A percentile compares a stretch with the other conserved stretches of the same genome.
These are phyloP conservation scores for Auxenochlorella pyrenoidosa DNA, from an alignment of 139 green algal species.

Conservation along the genomic window DNA sequence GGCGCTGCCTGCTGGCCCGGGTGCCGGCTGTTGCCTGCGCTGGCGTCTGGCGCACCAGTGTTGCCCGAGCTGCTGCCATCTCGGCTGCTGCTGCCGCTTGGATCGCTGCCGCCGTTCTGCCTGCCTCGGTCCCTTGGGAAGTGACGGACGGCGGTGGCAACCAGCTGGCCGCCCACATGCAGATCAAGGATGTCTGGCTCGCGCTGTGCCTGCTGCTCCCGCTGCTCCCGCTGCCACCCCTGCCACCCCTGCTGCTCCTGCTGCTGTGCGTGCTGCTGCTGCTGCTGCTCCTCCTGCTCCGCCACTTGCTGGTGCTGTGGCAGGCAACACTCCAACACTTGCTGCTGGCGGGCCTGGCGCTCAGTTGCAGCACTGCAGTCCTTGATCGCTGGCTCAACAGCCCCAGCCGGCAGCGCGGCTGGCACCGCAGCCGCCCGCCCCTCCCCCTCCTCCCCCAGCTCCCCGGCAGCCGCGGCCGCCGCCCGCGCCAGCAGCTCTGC, in stretches of 20 bases:
- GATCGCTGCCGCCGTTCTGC: background rate
- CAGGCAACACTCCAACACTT: background rate
- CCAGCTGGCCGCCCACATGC: slow-evolving; percentile 14
- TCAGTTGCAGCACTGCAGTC: background rate
- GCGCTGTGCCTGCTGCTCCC: background rate
- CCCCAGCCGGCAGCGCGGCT: background rate
- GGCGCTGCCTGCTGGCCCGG: background rate
- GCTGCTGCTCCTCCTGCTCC: background rate
- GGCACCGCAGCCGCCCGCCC: background rate
- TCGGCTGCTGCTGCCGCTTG: background rate
- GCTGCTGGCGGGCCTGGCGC: background rate
- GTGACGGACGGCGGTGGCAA: slow-evolving; percentile 41
- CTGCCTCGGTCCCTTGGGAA: background rate
- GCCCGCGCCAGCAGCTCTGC: slow-evolving; percentile 3
- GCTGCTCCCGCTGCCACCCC: background rate
- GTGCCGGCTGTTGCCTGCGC: background rate
- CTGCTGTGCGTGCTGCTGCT: background rate
- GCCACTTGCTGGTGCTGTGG: background rate
- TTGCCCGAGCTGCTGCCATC: background rate
- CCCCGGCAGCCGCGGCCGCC: background rate
- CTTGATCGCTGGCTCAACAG: no score
- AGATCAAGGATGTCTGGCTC: slow-evolving; percentile 44
- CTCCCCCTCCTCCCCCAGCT: background rate
- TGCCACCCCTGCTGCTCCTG: background rate
- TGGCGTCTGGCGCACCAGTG: background rate